phyloP scores from a whole-genome alignment of 768 basidiomycete species.

The Terana coerulea region DNA sequence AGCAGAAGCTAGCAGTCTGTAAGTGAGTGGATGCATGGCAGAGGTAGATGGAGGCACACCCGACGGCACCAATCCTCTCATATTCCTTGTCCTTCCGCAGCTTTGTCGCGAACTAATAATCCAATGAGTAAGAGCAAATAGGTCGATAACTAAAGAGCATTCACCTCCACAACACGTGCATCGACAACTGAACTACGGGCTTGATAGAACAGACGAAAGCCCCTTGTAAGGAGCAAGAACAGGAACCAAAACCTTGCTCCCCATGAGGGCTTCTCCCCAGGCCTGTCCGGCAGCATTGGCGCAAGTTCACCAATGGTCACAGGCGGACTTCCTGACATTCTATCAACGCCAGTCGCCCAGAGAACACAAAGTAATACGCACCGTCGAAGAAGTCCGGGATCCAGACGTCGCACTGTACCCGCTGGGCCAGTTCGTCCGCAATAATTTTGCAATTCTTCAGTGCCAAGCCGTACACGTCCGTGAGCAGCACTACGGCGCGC shows the following conservation, averaged over 20 bases:
- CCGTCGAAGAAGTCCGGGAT: conserved; percentile 60
- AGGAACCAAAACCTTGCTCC: conserved; percentile 18
- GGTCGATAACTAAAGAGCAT: not conserved
- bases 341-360: too few relatives aligned
- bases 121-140: not conserved
- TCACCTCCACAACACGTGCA: conserved; percentile 24
- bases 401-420: conserved; percentile 58
- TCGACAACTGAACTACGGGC: conserved; percentile 27
- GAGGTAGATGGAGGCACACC: not conserved
- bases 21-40: not conserved
- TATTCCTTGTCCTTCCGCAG: not conserved
- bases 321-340: conserved; percentile 29
- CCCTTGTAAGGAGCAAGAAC: conserved; percentile 18
- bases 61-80: not conserved
- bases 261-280: conserved; percentile 21
- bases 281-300: conserved; percentile 27
- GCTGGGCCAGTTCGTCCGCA: conserved; percentile 48
- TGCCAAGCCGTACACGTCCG: conserved; percentile 53
- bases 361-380: conserved; percentile 26
- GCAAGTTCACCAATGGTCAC: conserved; percentile 24
- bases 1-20: not conserved
- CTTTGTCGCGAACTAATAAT: not conserved
- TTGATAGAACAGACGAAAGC: conserved; percentile 18
- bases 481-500: conserved; percentile 48
- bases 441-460: conserved; percentile 52